These are phyloP conservation scores for Ogataea dorogensis DNA, from an alignment of 805 yeast species.

Conservation along the genomic window DNA sequence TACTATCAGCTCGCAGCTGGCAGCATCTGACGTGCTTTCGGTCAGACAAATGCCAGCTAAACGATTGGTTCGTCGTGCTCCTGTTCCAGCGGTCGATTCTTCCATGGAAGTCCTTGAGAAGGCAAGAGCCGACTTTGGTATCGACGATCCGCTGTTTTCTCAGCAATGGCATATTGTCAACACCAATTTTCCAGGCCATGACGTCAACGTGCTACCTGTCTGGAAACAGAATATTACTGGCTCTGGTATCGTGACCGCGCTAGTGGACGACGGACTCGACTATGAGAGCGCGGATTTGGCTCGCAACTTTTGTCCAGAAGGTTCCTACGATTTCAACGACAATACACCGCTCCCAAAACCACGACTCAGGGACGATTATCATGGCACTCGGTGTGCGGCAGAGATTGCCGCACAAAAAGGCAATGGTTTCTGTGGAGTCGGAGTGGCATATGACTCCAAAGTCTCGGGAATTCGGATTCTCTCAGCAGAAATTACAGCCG, in stretches of 20 bases:
- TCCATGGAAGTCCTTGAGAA: constrained; percentile 45
- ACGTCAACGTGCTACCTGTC: constrained; percentile 79
- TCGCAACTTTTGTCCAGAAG: constrained; percentile 66
- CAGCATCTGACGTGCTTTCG: constrained; percentile 41
- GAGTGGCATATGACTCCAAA: constrained; percentile 86
- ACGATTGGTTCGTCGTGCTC: constrained; percentile 53
- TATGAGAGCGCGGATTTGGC: constrained; percentile 70
- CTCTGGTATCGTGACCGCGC: constrained; percentile 75
- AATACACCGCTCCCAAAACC: constrained; percentile 78
- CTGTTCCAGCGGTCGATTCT: constrained; percentile 57
- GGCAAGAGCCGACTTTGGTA: constrained; percentile 53
- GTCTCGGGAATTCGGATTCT: constrained; percentile 90
- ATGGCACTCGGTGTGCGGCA: constrained; percentile 98
- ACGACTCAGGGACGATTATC: constrained; percentile 75
- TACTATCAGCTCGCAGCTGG: constrained; percentile 13
- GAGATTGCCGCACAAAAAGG: constrained; percentile 86
- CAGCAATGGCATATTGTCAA: constrained; percentile 94
- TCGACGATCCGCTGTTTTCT: constrained; percentile 78
- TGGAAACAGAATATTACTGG: constrained; percentile 88
- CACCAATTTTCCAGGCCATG: constrained; percentile 69
- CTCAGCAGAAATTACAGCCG: constrained; percentile 74
- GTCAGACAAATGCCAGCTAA: constrained; percentile 57
- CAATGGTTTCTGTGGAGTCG: constrained; percentile 90
- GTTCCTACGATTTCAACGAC: constrained; percentile 93
- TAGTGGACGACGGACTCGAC: constrained; percentile 94